Conservation (phyloP, 495 filamentous ascomycete species). For the Alectoria sarmentosa region DNA sequence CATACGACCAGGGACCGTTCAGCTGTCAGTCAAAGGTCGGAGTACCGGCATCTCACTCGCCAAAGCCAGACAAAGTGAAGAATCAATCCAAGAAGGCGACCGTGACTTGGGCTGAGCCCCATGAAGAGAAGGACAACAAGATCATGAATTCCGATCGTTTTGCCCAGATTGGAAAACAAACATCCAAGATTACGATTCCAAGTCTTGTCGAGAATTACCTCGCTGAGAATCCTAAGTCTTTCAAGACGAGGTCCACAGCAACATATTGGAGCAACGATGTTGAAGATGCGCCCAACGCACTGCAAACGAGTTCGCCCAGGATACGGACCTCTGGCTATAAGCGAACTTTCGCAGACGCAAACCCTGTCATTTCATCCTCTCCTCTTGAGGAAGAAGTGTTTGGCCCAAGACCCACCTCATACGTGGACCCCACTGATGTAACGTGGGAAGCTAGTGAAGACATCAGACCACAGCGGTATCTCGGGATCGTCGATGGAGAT, state of each 20-base stretch:
- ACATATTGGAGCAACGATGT: not conserved
- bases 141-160: not conserved
- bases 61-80: not conserved
- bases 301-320: not conserved
- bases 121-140: not conserved
- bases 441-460: not conserved
- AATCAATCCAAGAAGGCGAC: not conserved
- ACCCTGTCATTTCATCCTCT: not conserved
- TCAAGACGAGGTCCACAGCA: not conserved
- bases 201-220: not conserved
- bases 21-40: not conserved
- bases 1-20: constrained; percentile 11
- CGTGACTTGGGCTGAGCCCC: not conserved
- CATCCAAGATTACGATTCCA: constrained; percentile 3
- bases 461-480: not conserved
- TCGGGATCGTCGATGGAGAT: not conserved
- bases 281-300: not conserved
- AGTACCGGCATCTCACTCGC: not conserved
- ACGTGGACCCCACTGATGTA: not conserved
- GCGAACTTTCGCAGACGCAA: not conserved
- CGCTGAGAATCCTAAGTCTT: not conserved
- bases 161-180: not conserved
- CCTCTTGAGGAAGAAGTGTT: not conserved
- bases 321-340: not conserved
- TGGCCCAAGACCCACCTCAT: not conserved